Base-by-base conservation (phyloP, 1,139 yeast species). In the Meyerozyma elateridarum region DNA sequence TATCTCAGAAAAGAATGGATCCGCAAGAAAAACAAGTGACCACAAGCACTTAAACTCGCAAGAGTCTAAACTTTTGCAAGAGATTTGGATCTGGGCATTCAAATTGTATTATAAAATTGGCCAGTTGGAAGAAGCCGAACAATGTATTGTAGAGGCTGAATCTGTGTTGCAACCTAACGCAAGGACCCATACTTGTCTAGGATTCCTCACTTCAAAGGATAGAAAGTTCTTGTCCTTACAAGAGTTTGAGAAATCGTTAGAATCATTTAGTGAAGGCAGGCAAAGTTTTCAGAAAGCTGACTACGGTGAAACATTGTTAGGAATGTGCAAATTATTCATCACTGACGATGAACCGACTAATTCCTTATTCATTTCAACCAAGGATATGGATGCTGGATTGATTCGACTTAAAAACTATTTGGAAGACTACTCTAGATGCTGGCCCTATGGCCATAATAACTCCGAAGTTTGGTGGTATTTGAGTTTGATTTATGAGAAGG, bases 381-480 rank as follows among this genome's bases (percentile, higher is more conserved):
- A 69, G 37, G 94, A 84, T 46, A 64, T 64, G 44, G 62, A 70
- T 30, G 80, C 89, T 4, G 91, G 85, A 0, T 53, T 73, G 8
- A 78, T 85, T 4, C 64, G 94, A 34, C 61, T 81, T 39, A 76
- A 79, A 51, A 70, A 76, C 34, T 57, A 77, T 33, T 61, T 87
- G 35, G 91, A 84, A 45, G 56, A 64, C n/a, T 55, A 45, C 36
- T 41, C 59, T 8, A 52, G 55, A 35, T 54, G 64, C 53, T 79
- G 54, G 74, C 79, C 50, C 46, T 64, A 41, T 26, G 93, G 85
- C 2, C 59, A 70, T 39, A 72, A 73, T 46, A 64, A 67, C 20
- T 63, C 85, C 1, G 95, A 85, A 51, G 70, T 82, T 9, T 84
- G 93, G 87, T 80, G 76, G 70, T 70, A 73, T 37, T 64, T 85